Conservation (phyloP, 164 flowering plant genomes). For the Magnolia kwangsiensis region DNA sequence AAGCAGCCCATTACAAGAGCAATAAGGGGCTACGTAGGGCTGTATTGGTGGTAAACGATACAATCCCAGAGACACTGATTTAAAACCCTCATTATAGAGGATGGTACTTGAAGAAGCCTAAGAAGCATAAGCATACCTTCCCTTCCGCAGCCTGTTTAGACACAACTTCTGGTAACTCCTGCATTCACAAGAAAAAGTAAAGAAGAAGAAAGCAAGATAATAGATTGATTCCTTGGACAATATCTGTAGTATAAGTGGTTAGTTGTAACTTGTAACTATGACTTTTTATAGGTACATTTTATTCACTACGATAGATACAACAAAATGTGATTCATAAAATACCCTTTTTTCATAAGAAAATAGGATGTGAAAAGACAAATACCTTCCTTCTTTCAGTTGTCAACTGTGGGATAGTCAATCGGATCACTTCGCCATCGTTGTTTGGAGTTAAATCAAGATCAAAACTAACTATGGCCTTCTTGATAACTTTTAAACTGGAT, state of each 20-base stretch:
- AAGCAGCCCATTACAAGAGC: no score
- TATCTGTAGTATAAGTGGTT: no score
- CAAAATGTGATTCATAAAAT: not conserved
- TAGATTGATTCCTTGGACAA: not conserved
- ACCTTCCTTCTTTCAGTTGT: conserved; percentile 98
- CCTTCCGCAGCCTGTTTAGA: conserved; percentile 94
- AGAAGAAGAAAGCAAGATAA: not conserved
- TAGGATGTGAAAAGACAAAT: not conserved
- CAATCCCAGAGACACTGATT: no score
- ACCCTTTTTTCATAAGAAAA: not conserved
- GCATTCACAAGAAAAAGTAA: conserved; percentile 17
- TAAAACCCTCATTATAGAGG: no score
- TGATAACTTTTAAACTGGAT: conserved; percentile 83
- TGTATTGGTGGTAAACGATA: no score
- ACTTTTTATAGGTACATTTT: not conserved
- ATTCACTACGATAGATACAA: not conserved
- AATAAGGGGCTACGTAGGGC: no score
- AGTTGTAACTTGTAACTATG: not conserved
- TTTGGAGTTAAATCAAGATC: conserved; percentile 80
- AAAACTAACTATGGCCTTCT: conserved; percentile 87
- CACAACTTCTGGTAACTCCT: conserved; percentile 80
- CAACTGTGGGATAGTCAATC: conserved; percentile 75
- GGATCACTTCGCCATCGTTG: conserved; percentile 90
- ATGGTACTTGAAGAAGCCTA: not conserved
- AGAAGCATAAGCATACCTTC: conserved; percentile 46